phyloP scores from a whole-genome alignment of 306 rosid genomes.

The Cucurbita pepo region DNA sequence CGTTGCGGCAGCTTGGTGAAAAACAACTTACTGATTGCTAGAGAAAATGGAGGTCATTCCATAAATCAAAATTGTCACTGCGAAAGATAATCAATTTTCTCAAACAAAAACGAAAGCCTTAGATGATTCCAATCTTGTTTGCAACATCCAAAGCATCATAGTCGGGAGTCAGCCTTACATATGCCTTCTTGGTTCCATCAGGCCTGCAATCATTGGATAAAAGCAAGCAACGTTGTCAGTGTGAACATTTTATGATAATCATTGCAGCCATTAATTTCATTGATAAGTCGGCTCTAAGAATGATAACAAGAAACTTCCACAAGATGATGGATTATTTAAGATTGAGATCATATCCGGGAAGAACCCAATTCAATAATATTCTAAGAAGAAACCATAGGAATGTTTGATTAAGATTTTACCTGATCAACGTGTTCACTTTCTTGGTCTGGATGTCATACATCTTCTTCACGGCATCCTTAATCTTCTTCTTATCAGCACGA shows the following conservation, averaged over 20 bases:
- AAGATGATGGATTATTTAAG: not conserved
- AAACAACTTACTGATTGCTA: not conserved
- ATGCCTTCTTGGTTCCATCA: constrained; percentile 87
- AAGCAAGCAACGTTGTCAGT: not conserved
- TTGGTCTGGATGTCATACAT: constrained; percentile 87
- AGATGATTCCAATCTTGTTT: constrained; percentile 82
- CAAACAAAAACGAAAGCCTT: constrained; percentile 11
- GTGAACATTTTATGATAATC: not conserved
- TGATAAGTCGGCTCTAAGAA: not conserved
- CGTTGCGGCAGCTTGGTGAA: not conserved
- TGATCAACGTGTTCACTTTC: constrained; percentile 87
- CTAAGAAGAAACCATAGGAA: not conserved
- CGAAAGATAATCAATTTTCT: constrained; percentile 7
- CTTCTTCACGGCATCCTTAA: constrained; percentile 77
- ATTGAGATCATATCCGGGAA: not conserved
- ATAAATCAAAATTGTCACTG: constrained; percentile 28
- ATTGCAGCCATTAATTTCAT: not conserved
- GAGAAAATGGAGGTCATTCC: not conserved
- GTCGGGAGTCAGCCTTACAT: constrained; percentile 77
- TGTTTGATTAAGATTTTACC: constrained; percentile 21
- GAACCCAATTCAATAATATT: not conserved
- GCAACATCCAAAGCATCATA: constrained; percentile 89
- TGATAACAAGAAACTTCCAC: not conserved
- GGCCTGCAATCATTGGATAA: constrained; percentile 36
- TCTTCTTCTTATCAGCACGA: constrained; percentile 22